A percentile compares a stretch with the other conserved stretches of the same genome.
These are phyloP conservation scores for Triticum urartu DNA, from an alignment of 176 grass and related monocot species.

Conservation along the genomic window DNA sequence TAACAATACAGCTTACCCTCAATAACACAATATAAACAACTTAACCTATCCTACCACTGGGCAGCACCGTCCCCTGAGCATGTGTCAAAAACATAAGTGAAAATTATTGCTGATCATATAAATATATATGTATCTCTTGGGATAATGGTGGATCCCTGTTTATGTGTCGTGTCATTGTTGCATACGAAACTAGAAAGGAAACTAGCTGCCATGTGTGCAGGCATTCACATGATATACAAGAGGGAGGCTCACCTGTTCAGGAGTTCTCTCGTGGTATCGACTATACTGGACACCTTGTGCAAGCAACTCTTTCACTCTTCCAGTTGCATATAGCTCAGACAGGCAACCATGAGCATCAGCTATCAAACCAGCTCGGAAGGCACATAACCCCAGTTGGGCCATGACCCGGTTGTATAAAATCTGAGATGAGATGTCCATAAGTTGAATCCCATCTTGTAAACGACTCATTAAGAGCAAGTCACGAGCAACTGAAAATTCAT, in stretches of 20 bases:
- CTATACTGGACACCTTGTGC: constrained; percentile 92
- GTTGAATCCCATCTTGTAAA: constrained; percentile 91
- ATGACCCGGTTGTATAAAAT: constrained; percentile 93
- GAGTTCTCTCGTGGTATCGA: constrained; percentile 95
- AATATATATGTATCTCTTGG: background rate
- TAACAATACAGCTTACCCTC: background rate
- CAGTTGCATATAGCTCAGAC: constrained; percentile 77
- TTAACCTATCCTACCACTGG: background rate
- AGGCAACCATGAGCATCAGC: constrained; percentile 83
- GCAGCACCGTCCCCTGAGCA: background rate
- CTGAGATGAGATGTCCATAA: constrained; percentile 96
- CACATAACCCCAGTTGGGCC: constrained; percentile 85
- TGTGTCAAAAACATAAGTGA: background rate
- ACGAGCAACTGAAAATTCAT: constrained; percentile 78
- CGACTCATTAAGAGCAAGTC: constrained; percentile 97
- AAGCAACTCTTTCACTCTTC: constrained; percentile 90
- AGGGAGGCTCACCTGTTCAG: constrained; percentile 65
- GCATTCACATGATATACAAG: background rate
- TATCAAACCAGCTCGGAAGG: constrained; percentile 88
- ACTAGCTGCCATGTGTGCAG: background rate
- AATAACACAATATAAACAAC: background rate
- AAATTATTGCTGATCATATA: background rate
- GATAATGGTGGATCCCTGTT: background rate
- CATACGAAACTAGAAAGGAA: background rate
- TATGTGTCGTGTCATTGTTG: background rate